phyloP scores from a whole-genome alignment of 108 stramenopile genomes.

The Seminavis robusta region DNA sequence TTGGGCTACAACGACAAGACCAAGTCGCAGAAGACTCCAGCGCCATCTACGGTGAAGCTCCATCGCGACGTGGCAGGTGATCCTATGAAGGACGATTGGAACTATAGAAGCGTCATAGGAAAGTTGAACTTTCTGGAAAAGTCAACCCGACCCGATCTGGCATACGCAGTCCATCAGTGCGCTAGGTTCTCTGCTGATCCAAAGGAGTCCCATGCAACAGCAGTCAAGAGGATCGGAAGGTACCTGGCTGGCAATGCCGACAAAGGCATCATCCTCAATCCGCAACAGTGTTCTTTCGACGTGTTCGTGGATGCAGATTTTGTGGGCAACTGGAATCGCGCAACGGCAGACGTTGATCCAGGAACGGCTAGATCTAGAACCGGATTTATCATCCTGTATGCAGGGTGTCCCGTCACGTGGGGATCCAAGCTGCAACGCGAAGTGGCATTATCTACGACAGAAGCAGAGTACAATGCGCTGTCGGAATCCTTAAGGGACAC shows the following conservation, averaged over 20 bases:
- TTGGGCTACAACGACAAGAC: conserved; percentile 1
- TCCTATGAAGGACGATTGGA: conserved; percentile 9
- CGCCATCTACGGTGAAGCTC: conserved; percentile 3
- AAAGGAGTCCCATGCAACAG: conserved; percentile 20
- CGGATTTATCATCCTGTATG: conserved; percentile 9
- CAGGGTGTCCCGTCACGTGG: conserved; percentile 15
- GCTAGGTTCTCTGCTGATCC: conserved; percentile 21
- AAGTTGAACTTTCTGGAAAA: conserved; percentile 35
- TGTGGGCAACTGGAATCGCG: conserved; percentile 3
- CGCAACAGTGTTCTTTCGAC: conserved; percentile 19
- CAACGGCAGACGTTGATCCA: not conserved
- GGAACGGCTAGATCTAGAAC: conserved; percentile 10
- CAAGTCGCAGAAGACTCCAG: conserved; percentile 5
- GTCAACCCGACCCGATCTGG: conserved; percentile 13
- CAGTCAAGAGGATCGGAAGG: conserved; percentile 12
- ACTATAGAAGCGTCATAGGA: conserved; percentile 22
- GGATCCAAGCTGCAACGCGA: conserved; percentile 10
- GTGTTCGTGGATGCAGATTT: conserved; percentile 35
- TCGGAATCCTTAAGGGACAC: conserved; percentile 15
- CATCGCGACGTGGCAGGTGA: not conserved
- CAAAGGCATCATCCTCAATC: conserved; percentile 21
- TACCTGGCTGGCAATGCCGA: conserved; percentile 20
- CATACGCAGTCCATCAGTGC: conserved; percentile 21
- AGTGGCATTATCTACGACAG: conserved; percentile 18
- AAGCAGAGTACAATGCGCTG: conserved; percentile 25